Base-by-base conservation (phyloP, 495 filamentous ascomycete species). In the Xylaria telfairii region DNA sequence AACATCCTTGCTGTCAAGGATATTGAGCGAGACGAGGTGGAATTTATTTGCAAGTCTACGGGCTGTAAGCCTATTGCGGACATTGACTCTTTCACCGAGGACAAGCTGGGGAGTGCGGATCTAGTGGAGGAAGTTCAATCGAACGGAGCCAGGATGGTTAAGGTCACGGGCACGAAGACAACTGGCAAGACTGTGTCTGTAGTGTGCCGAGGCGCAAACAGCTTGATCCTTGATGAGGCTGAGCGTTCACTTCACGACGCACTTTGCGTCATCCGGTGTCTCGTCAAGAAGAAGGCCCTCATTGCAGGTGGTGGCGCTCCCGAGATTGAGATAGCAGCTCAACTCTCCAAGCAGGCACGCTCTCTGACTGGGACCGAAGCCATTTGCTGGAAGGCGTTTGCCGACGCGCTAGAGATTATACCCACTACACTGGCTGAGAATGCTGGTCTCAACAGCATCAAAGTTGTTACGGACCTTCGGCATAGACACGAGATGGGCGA, bases 61-160 rank as follows among this genome's bases (percentile, higher is more conserved):
- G 96, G 96, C 80, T 99, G 96, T 88, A 99, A 99, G 85, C 96
- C 96, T 62, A 96, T 99, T 74, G 96, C 96, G 74, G 97, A 99
- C 82, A 93, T 98, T 79, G 96, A 99, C 83, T 96, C 93, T 61
- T 99, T 99, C 87, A 96, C 94, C 47, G 96, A 98, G 82, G 96
- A 99, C 85, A 99, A 98, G 84, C 92, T 99, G 57, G 96, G 95
- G 77, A 90, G 90, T n/a, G 96, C 96, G 41, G 96, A 98, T 72
- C 89, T 99, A 17, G 89, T 98, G 39, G 96, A 99, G 82, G 96
- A 99, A 80, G 89, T 92, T 26, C 93, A 97, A 79, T 87, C 89
- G 47, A 92, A 90, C 24, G 96, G 96, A 63, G 91, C 93, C 59
- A 91, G 94, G 59, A 94, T 95, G 78, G 94, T 98, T 73, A 98